Base-by-base conservation (phyloP, 345 rosid genomes). In the Populus simonii region DNA sequence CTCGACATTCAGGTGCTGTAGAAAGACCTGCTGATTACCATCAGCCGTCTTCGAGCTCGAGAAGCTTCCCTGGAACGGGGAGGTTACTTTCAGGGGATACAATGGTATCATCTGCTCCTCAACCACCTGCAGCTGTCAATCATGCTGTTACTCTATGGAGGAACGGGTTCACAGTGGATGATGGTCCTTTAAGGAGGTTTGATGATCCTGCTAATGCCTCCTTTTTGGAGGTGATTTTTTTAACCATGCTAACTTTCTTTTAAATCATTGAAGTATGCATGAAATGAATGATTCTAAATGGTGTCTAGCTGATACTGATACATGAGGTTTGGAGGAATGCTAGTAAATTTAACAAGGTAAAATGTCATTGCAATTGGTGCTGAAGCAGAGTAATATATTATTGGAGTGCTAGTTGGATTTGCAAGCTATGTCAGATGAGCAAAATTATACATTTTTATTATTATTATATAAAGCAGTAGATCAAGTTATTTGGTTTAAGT, bases 151-250 rank as follows among this genome's bases (percentile, higher is more conserved):
- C 91, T 53, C 90, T 96, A 74, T 96, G 97, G 99, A 88, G 85
- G 85, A 92, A 96, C 51, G 99, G 99, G 36, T 96, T 96, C 83
- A 96, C 98, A 0, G 84, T 96, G 3, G 89, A 93, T 86, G 92
- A 93, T 89, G 99, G 98, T 59, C 96, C 93, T 8, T 75, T 96
- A 33, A 84, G 91, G 77, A 88, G 89, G 33, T 81, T 93, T 83
- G 90, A 89, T 76, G 99, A 96, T 79, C 98, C 97, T 6, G 87
- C 86, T 16, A 93, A 92, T 85, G 92, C 90, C 66, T 22, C 88
- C 23, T 96, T 96, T 80, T 79, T 96, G 89, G 92, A 93, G 94
- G 99, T 93, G 86, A 39, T 74, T 36, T 73, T 43, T 33, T 27
- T 61, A 55, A 47, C 7, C 25, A 43, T 66, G 70, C n/a, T 71